These are phyloP conservation scores for Aspergillus haitiensis DNA, from an alignment of 495 filamentous ascomycete species.

Conservation along the genomic window DNA sequence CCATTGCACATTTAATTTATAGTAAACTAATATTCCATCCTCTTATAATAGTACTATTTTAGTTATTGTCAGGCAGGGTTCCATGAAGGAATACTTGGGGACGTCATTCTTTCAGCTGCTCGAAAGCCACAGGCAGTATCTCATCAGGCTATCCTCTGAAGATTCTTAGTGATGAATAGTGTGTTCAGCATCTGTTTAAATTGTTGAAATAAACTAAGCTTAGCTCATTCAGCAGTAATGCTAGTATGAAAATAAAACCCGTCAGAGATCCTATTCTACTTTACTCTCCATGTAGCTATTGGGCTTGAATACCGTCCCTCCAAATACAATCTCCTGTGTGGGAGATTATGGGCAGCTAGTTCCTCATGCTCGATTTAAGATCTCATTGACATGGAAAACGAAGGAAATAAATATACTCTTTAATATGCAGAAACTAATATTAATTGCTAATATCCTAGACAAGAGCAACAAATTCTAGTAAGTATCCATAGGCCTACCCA, in stretches of 20 bases:
- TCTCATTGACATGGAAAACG: no score
- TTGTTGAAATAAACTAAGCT: no score
- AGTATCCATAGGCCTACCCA: background rate
- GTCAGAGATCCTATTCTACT: no score
- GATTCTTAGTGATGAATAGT: background rate
- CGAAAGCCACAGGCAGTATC: background rate
- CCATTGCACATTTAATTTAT: background rate
- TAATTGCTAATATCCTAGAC: background rate
- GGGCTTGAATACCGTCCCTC: no score
- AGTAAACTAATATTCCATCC: background rate
- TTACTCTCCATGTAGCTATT: no score
- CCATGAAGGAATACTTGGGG: constrained; percentile 21
- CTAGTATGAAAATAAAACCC: no score
- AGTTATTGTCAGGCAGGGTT: constrained; percentile 54
- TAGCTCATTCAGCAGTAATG: no score
- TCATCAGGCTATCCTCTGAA: background rate
- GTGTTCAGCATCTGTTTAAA: no score
- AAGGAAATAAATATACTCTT: background rate
- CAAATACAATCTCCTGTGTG: no score
- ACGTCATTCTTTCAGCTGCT: background rate
- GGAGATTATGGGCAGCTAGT: no score
- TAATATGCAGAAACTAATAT: background rate
- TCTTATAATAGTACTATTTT: constrained; percentile 12
- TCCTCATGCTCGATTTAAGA: no score
- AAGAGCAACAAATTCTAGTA: background rate